phyloP scores from a whole-genome alignment of 1,284 basidiomycete species.

The Meripilus lineatus region DNA sequence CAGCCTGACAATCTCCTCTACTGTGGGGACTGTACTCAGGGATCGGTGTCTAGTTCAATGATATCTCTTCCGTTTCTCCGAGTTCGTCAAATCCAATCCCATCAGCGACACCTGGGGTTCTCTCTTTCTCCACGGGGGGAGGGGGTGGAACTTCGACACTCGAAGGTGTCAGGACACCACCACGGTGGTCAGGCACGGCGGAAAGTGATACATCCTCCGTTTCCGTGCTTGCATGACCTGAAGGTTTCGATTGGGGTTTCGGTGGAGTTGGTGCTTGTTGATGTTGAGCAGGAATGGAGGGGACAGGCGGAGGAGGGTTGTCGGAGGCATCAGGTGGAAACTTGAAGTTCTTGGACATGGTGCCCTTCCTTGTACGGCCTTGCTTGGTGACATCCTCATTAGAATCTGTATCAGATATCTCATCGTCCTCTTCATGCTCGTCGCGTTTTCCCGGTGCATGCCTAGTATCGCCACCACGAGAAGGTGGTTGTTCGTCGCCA shows the following conservation, averaged over 20 bases:
- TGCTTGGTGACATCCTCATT: slow-evolving; percentile 12
- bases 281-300: slow-evolving; percentile 12
- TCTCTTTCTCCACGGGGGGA: slow-evolving; percentile 66
- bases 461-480: too few relatives aligned
- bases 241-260: slow-evolving; percentile 16
- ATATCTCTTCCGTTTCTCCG: slow-evolving; percentile 69
- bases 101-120: slow-evolving; percentile 30
- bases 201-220: slow-evolving; percentile 25
- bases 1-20: too few relatives aligned
- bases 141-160: slow-evolving; percentile 73
- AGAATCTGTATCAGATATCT: slow-evolving; percentile 21
- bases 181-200: slow-evolving; percentile 17
- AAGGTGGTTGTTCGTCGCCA: too few relatives aligned
- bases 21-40: too few relatives aligned
- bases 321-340: slow-evolving; percentile 51
- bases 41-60: slow-evolving; percentile 37
- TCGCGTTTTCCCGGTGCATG: too few relatives aligned
- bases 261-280: slow-evolving; percentile 12
- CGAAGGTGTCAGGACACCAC: slow-evolving; percentile 43
- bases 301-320: slow-evolving; percentile 20
- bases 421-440: slow-evolving; percentile 41
- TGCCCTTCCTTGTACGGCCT: slow-evolving; percentile 42
- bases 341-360: slow-evolving; percentile 74
- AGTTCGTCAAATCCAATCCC: slow-evolving; percentile 64
- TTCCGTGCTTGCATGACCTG: slow-evolving; percentile 10